phyloP scores from a whole-genome alignment of 306 rosid genomes.

The Quercus ilex region DNA sequence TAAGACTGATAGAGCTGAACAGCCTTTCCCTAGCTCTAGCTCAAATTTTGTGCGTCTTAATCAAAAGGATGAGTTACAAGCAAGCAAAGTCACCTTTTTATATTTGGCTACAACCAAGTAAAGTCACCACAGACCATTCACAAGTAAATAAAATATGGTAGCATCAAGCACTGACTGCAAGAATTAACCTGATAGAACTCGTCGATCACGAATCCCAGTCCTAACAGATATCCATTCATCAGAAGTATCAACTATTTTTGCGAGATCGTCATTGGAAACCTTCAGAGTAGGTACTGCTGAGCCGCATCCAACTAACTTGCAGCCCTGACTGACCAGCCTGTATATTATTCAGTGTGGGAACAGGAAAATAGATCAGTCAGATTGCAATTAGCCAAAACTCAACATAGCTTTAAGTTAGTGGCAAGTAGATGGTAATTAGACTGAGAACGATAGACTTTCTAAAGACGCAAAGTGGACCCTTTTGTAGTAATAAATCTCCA shows the following conservation, averaged over 20 bases:
- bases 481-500: no score
- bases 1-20: constrained; percentile 9
- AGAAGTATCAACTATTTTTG: constrained; percentile 75
- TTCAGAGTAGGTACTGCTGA: constrained; percentile 82
- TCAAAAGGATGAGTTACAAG: constrained; percentile 18
- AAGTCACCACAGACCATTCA: neutral
- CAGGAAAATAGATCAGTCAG: neutral
- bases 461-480: no score
- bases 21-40: constrained; percentile 4
- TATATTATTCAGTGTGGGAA: constrained; percentile 11
- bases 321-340: constrained; percentile 79
- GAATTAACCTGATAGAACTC: constrained; percentile 70
- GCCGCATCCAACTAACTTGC: constrained; percentile 96
- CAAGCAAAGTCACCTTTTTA: constrained; percentile 6
- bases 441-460: no score
- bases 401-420: no score
- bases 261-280: constrained; percentile 87
- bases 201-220: constrained; percentile 87
- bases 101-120: neutral
- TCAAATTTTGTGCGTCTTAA: constrained; percentile 1
- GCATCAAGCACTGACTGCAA: constrained; percentile 8
- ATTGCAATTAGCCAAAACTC: neutral
- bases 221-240: constrained; percentile 97
- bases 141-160: constrained; percentile 7
- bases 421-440: no score